Evolutionary conservation across 2,329 filamentous ascomycete genomes (phyloP).

Genomic region (Colletotrichum sp.): DNA sequence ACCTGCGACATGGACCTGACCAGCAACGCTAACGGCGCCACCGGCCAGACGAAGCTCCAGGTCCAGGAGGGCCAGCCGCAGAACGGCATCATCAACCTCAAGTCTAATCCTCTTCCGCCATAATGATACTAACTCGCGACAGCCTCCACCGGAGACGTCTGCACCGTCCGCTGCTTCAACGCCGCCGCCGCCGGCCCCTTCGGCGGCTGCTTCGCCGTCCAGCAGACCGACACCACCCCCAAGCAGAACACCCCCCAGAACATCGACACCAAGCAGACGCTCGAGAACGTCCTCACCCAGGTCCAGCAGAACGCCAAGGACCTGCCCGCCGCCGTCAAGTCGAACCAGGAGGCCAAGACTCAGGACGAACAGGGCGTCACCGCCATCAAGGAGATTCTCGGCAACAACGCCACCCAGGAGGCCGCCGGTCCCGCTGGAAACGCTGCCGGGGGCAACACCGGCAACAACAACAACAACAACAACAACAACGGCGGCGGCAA

Average conservation of each 20-base stretch:
- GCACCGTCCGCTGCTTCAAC: conserved; percentile 67
- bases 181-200: conserved; percentile 61
- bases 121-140: not conserved
- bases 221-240: conserved; percentile 53
- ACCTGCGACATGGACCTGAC: conserved; percentile 57
- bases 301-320: conserved; percentile 58
- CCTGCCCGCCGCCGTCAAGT: conserved; percentile 43
- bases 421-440: conserved; percentile 30
- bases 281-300: conserved; percentile 52
- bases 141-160: conserved; percentile 62
- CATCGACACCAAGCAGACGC: conserved; percentile 50
- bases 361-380: conserved; percentile 36
- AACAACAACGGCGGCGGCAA: conserved; percentile 20
- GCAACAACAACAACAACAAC: conserved; percentile 6
- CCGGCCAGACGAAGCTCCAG: conserved; percentile 49
- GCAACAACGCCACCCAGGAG: conserved; percentile 33
- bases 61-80: conserved; percentile 63
- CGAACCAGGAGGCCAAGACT: conserved; percentile 43
- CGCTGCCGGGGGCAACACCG: not conserved
- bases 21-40: conserved; percentile 48
- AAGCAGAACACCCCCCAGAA: conserved; percentile 47
- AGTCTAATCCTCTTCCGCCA: conserved; percentile 10
- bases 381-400: conserved; percentile 43
- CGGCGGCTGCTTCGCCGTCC: conserved; percentile 62
- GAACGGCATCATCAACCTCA: conserved; percentile 61